Evolutionary conservation across 2,329 filamentous ascomycete species (phyloP).

Genomic region (Alternaria tenuissima): DNA sequence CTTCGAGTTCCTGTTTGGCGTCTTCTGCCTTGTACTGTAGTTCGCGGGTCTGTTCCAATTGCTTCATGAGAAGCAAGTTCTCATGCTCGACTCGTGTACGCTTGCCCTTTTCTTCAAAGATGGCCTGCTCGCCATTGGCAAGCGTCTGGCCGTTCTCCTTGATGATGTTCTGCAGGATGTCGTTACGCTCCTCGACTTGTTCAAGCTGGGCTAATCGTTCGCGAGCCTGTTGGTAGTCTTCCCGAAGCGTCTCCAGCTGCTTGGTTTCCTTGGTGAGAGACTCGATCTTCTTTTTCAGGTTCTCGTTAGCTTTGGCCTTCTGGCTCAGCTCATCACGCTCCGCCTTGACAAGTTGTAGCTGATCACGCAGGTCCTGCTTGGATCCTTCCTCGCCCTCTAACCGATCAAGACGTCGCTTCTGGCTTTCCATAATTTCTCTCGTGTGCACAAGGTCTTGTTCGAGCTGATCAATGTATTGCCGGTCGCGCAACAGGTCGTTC

Average conservation of each 20-base stretch:
- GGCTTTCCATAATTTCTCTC: conserved; percentile 55
- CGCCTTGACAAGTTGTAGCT: conserved; percentile 58
- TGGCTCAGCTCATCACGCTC: conserved; percentile 60
- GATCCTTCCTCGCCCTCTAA: conserved; percentile 53
- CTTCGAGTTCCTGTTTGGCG: conserved; percentile 57
- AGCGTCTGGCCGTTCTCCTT: conserved; percentile 61
- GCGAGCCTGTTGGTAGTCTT: conserved; percentile 55
- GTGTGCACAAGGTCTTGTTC: conserved; percentile 57
- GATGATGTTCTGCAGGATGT: conserved; percentile 59
- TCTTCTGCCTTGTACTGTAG: conserved; percentile 59
- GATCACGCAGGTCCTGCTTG: conserved; percentile 60
- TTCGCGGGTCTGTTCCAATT: conserved; percentile 58
- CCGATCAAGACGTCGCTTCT: conserved; percentile 56
- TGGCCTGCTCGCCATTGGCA: conserved; percentile 60
- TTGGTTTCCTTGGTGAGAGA: conserved; percentile 59
- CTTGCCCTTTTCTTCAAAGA: conserved; percentile 60
- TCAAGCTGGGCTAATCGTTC: conserved; percentile 58
- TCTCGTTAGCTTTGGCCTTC: conserved; percentile 61
- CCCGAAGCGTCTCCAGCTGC: conserved; percentile 52
- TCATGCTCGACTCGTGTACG: conserved; percentile 59
- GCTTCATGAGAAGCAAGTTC: conserved; percentile 56
- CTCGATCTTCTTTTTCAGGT: conserved; percentile 63
- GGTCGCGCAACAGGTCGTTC: conserved; percentile 54
- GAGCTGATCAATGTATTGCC: conserved; percentile 60
- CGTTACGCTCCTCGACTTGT: conserved; percentile 54